A percentile compares a stretch with the other conserved stretches of the same genome.
These are phyloP conservation scores for Strobilomyces echinocephalus DNA, from an alignment of 768 basidiomycete genomes.

Conservation along the genomic window DNA sequence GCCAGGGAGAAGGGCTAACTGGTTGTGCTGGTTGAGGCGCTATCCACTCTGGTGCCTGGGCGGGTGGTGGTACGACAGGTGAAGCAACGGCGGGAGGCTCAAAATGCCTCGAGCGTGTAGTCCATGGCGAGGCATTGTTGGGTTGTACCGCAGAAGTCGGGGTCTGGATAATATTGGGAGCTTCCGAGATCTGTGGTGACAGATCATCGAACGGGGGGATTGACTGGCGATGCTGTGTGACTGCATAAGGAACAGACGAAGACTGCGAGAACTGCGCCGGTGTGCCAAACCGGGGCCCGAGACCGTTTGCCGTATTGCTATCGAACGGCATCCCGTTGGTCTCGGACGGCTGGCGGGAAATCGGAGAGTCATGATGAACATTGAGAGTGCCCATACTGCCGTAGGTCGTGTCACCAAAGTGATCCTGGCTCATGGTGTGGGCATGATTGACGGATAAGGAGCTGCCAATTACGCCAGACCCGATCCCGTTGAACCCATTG, in stretches of 20 bases:
- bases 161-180: conserved; percentile 16
- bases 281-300: conserved; percentile 20
- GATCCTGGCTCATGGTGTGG: conserved; percentile 26
- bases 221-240: conserved; percentile 19
- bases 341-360: conserved; percentile 22
- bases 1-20: conserved; percentile 53
- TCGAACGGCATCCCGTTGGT: conserved; percentile 23
- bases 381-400: conserved; percentile 19
- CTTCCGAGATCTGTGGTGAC: conserved; percentile 14
- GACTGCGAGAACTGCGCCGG: conserved; percentile 19
- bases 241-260: conserved; percentile 16
- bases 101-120: conserved; percentile 12
- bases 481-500: conserved; percentile 21
- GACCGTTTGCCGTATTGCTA: conserved; percentile 12
- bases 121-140: conserved; percentile 23
- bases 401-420: conserved; percentile 23
- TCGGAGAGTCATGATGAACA: conserved; percentile 20
- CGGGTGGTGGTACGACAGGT: conserved; percentile 20
- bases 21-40: conserved; percentile 18
- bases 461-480: conserved; percentile 15
- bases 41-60: conserved; percentile 37
- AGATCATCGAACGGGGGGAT: conserved; percentile 22
- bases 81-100: conserved; percentile 17
- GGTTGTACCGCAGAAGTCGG: conserved; percentile 23
- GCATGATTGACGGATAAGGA: conserved; percentile 18